phyloP scores from a whole-genome alignment of 1,284 basidiomycete genomes.

The Marasmius sp. region DNA sequence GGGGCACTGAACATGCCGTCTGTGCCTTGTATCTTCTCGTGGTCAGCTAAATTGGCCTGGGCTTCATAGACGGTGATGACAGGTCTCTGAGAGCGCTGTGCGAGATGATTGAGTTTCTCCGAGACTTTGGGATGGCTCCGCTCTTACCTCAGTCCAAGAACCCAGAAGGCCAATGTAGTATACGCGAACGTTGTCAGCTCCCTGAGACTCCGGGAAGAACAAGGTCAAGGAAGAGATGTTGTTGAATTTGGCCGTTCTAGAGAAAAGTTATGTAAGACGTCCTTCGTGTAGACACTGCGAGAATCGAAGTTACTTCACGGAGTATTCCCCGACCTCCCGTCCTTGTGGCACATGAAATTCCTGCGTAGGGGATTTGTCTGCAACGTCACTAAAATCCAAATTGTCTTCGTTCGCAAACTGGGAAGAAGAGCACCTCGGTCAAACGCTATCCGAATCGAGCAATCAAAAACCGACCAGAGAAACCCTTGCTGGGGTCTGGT shows the following conservation, averaged over 20 bases:
- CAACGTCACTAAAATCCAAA: constrained; percentile 76
- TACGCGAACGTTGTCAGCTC: constrained; percentile 65
- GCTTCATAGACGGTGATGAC: constrained; percentile 79
- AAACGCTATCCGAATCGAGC: background rate
- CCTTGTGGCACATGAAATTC: constrained; percentile 67
- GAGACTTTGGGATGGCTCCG: background rate
- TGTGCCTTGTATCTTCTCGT: constrained; percentile 75
- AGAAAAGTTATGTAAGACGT: background rate
- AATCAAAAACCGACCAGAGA: constrained; percentile 47
- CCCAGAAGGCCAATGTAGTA: constrained; percentile 84
- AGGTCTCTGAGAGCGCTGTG: constrained; percentile 65
- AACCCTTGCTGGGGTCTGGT: constrained; percentile 70
- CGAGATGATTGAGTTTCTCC: background rate
- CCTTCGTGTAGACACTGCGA: constrained; percentile 1
- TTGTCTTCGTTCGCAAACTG: constrained; percentile 71
- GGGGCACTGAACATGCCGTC: constrained; percentile 53
- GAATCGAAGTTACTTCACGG: constrained; percentile 51
- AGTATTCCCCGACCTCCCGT: constrained; percentile 74
- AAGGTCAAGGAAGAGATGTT: constrained; percentile 71
- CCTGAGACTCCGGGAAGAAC: constrained; percentile 74
- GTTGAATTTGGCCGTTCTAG: constrained; percentile 74
- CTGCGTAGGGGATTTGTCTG: constrained; percentile 60
- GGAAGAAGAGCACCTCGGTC: background rate
- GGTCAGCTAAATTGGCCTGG: constrained; percentile 77
- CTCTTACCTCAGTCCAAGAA: constrained; percentile 67